Conservation (phyloP, 1,139 yeast species). For the Lodderomyces margitis region DNA sequence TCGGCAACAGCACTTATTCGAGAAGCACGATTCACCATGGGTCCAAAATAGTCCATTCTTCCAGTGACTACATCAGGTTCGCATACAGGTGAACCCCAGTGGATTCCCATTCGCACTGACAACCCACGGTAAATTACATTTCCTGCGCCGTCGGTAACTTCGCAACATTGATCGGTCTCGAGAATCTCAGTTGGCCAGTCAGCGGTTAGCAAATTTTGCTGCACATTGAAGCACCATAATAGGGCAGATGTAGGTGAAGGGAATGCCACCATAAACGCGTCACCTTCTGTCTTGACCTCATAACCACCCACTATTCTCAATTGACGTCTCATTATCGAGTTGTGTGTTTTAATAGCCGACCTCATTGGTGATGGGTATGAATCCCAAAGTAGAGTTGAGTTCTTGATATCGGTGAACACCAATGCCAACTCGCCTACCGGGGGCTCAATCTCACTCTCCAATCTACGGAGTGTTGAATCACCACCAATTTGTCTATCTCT, state of each 20-base stretch:
- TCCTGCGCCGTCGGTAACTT: slow-evolving; percentile 67
- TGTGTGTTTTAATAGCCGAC: slow-evolving; percentile 92
- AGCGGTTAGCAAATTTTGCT: slow-evolving; percentile 72
- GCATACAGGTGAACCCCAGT: slow-evolving; percentile 97
- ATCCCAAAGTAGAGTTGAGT: slow-evolving; percentile 93
- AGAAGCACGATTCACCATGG: slow-evolving; percentile 95
- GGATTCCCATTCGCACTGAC: slow-evolving; percentile 96
- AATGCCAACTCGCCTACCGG: slow-evolving; percentile 93
- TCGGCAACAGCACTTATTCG: slow-evolving; percentile 93
- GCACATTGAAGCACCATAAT: slow-evolving; percentile 93
- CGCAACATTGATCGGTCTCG: slow-evolving; percentile 81
- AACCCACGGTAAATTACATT: slow-evolving; percentile 75
- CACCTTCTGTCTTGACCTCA: slow-evolving; percentile 99
- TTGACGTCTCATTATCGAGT: slow-evolving; percentile 90
- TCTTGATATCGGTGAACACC: slow-evolving; percentile 96
- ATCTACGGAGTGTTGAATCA: slow-evolving; percentile 76
- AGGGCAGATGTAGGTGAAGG: slow-evolving; percentile 90
- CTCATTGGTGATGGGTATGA: slow-evolving; percentile 92
- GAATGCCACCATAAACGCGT: slow-evolving; percentile 97
- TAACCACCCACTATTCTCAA: slow-evolving; percentile 92
- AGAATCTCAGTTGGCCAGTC: slow-evolving; percentile 97
- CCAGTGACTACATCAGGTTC: slow-evolving; percentile 92
- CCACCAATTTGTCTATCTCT: slow-evolving; percentile 59
- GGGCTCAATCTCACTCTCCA: slow-evolving; percentile 91
- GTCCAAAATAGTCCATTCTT: slow-evolving; percentile 98